Percentiles rank a stretch among this genome's conserved stretches.
Conservation (phyloP, 108 stramenopile genomes). For the Pseudonitzschia delicatissima region DNA sequence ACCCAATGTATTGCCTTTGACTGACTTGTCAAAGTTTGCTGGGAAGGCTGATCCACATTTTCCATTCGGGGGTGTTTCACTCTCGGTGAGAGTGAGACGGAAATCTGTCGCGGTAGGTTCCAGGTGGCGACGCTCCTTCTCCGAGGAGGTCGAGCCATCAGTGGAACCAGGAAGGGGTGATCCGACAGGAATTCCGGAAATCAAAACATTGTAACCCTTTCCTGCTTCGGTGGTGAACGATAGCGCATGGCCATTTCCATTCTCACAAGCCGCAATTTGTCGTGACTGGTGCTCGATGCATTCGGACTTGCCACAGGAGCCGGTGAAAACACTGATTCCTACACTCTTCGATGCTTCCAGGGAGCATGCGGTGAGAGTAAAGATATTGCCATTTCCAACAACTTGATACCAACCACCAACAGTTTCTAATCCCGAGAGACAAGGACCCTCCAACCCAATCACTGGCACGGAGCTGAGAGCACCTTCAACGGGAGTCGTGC, state of each 20-base stretch:
- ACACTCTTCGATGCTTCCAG: neutral
- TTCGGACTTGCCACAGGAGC: neutral
- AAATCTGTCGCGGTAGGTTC: neutral
- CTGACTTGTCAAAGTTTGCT: neutral
- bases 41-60: neutral
- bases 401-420: constrained; percentile 5
- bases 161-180: neutral
- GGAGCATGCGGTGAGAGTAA: constrained; percentile 3
- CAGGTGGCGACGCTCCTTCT: neutral
- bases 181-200: constrained; percentile 5
- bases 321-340: constrained; percentile 1
- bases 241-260: constrained; percentile 1
- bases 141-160: too few relatives aligned
- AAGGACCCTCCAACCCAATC: neutral
- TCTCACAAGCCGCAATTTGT: constrained; percentile 5
- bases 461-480: neutral
- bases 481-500: neutral
- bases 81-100: neutral
- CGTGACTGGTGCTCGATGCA: constrained; percentile 7
- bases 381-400: neutral
- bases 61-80: neutral
- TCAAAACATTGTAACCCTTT: constrained; percentile 4
- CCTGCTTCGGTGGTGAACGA: neutral
- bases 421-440: constrained; percentile 16
- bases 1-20: neutral